These are phyloP conservation scores for Bombardia bombarda DNA, from an alignment of 495 filamentous ascomycete genomes.

Conservation along the genomic window DNA sequence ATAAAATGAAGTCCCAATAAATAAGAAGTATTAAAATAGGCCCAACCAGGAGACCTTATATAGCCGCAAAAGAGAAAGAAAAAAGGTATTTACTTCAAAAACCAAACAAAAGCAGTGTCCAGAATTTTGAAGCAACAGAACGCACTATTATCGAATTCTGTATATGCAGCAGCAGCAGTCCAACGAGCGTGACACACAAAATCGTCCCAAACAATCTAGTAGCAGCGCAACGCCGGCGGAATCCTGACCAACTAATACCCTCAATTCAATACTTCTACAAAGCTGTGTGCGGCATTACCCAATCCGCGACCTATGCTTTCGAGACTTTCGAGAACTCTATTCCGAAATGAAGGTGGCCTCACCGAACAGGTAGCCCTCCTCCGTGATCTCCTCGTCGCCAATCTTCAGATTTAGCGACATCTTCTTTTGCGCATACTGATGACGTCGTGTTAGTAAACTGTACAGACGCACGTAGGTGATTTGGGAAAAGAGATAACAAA, in stretches of 20 bases:
- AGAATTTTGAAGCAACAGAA: no score
- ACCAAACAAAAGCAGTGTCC: no score
- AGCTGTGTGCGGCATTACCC: background rate
- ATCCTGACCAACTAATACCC: no score
- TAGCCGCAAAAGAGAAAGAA: no score
- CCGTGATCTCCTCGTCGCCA: constrained; percentile 64
- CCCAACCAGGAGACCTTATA: no score
- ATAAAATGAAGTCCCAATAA: no score
- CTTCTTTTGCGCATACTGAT: constrained; percentile 58
- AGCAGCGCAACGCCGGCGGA: constrained; percentile 9
- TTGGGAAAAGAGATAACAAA: constrained; percentile 26
- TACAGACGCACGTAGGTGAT: no score
- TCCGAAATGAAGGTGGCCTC: constrained; percentile 89
- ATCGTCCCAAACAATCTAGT: background rate
- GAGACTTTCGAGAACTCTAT: constrained; percentile 4
- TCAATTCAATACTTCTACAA: constrained; percentile 3
- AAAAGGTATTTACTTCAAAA: no score
- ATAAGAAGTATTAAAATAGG: no score
- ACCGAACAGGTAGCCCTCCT: constrained; percentile 69
- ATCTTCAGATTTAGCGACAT: constrained; percentile 73
- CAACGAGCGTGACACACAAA: no score
- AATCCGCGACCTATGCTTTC: background rate
- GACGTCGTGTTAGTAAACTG: constrained; percentile 12
- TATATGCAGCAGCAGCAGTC: constrained; percentile 3
- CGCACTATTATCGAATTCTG: constrained; percentile 1